Evolutionary conservation across 768 basidiomycete genomes (phyloP), one percentile per base, ranked within the genome.

Genomic region (Pholiota microspora): DNA sequence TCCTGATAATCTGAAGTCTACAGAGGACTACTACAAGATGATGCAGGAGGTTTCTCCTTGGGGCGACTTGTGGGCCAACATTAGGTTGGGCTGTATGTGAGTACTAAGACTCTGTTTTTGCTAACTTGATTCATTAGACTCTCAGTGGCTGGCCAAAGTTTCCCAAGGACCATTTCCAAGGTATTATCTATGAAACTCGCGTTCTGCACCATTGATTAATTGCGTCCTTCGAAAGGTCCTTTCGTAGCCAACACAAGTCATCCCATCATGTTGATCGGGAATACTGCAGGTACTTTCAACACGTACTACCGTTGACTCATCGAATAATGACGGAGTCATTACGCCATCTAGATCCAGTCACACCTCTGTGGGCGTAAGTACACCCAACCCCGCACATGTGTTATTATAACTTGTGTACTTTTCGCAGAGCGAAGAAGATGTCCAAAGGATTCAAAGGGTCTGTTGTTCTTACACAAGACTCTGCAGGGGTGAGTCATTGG

Each of bases 381-480:
- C 4, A 28, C 7, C 45, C 12, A 29, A n/a, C 3, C 2, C 2
- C 2, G 4, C 21, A 10, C 7, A 15, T 38, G n/a, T 38, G 7
- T 16, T 38, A 7, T 7, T 16, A 4, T 38, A n/a, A 2, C 36
- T 38, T 7, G 13, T 15, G 8, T 4, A 21, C 21, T 42, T 42
- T 6, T 23, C 7, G n/a, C n/a, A 77, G 76, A 10, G 75, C 75
- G 0, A 71, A 72, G 55, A 70, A 72, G 45, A 74, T 68, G 58
- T 70, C 71, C 0, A 57, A 63, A 49, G 69, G 69, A 2, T 77
- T 75, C 59, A 59, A 63, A 1, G 62, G 57, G 18, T 71, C 74
- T 2, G 69, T 73, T 12, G 71, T 77, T 13, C 60, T 77, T 21
- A 75, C 73, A 7, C 74, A 76, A 50, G 71, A 76, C 24, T 73